Conservation (phyloP, 108 stramenopile species). For the Schizochytrium sp. region DNA sequence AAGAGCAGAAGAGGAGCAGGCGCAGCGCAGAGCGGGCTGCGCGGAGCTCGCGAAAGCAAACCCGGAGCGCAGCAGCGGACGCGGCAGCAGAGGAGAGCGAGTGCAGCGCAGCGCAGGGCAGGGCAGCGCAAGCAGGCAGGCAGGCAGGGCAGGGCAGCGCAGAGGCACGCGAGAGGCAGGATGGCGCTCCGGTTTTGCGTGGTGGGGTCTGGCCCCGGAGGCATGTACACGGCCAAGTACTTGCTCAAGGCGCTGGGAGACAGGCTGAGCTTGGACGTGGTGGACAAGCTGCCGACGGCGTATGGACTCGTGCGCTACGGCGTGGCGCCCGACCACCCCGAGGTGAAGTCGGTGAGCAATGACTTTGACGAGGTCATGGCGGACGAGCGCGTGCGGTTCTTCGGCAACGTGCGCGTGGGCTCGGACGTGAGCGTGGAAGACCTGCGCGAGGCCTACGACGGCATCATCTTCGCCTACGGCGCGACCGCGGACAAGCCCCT, state of each 20-base stretch:
- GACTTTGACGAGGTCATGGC: constrained; percentile 67
- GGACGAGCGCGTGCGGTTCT: constrained; percentile 45
- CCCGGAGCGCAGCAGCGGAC: no score
- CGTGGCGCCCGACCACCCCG: constrained; percentile 95
- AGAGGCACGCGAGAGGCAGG: background rate
- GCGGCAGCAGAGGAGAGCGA: no score
- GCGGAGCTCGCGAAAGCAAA: no score
- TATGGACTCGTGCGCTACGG: constrained; percentile 84
- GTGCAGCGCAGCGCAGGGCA: no score
- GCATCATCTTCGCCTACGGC: constrained; percentile 85
- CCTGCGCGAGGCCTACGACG: constrained; percentile 61
- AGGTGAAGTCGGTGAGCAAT: constrained; percentile 88
- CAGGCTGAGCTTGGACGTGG: constrained; percentile 57
- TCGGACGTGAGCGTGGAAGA: constrained; percentile 40
- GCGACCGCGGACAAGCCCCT: constrained; percentile 11
- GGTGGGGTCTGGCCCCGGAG: constrained; percentile 80
- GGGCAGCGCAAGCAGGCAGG: no score
- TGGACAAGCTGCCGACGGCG: constrained; percentile 78
- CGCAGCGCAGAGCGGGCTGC: no score
- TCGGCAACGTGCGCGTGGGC: constrained; percentile 74
- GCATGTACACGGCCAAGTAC: constrained; percentile 93
- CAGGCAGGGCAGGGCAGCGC: no score
- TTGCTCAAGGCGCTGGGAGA: constrained; percentile 36
- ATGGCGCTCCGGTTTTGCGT: constrained; percentile 44
- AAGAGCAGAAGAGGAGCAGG: no score